Base-by-base conservation (phyloP, 441 rosid genomes). In the Manihot esculenta region DNA sequence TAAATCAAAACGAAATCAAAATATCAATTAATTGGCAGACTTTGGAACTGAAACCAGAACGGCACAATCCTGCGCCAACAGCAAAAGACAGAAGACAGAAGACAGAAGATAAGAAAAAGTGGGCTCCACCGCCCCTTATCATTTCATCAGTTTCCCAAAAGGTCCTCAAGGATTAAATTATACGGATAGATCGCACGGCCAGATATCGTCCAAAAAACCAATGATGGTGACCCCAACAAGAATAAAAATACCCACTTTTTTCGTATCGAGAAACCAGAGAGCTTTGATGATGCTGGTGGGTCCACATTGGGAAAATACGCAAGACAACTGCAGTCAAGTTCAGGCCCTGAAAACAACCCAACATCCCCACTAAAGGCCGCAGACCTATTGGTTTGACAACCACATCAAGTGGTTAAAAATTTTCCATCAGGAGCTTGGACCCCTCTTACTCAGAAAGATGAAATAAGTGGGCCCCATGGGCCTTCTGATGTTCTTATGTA, bases 271-370 rank as follows among this genome's bases (percentile, higher is more conserved):
- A 53, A 64, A 44, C n/a, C 27, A 30, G 76, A 66, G 35, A 8
- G n/a, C n/a, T n/a, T n/a, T n/a, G n/a, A n/a, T n/a, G 50, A 76
- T 76, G 71, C 30, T 27, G 21, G 7, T n/a, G 65, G 80, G 65
- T 23, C 77, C 74, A 62, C 61, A 5, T 8, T 18, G 8, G 62
- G 10, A 30, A 62, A 59, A 38, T 62, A 50, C 62, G 21, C 54
- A 44, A 67, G 76, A 72, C 75, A 66, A 58, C 66, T 23, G 21
- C 60, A 56, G 57, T 49, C 38, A 60, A 67, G 51, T 70, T 69
- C 55, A 48, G 71, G 66, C 21, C 59, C 77, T 21, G 81, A 77
- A 77, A 76, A 58, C 35, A 75, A 81, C 83, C 81, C 78, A 58
- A 66, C 83, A 60, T 71, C n/a, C n/a, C 42, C 26, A 18, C 24